Evolutionary conservation across 345 rosid genomes (phyloP).

Genomic region (Dipteronia dyeriana): DNA sequence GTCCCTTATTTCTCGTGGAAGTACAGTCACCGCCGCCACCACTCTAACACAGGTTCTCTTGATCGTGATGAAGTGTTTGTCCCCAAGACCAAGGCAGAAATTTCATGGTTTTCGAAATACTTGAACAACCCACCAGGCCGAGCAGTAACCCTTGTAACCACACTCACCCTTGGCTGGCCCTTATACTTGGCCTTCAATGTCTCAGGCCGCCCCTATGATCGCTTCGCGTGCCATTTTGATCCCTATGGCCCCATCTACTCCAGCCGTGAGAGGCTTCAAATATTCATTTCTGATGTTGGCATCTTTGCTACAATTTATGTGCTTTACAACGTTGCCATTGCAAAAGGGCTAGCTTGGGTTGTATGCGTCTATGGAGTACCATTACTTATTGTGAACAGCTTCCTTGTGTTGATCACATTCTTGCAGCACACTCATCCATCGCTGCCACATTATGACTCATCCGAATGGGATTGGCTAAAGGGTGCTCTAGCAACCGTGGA

Average conservation of each 20-base stretch:
- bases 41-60: slow-evolving; percentile 65
- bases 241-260: slow-evolving; percentile 55
- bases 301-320: slow-evolving; percentile 37
- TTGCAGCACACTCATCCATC: slow-evolving; percentile 69
- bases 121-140: slow-evolving; percentile 51
- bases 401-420: slow-evolving; percentile 56
- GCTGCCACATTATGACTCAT: slow-evolving; percentile 59
- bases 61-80: slow-evolving; percentile 68
- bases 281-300: slow-evolving; percentile 52
- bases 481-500: slow-evolving; percentile 66
- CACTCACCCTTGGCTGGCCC: slow-evolving; percentile 54
- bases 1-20: slow-evolving; percentile 75
- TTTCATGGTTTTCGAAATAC: slow-evolving; percentile 36
- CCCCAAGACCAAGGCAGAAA: slow-evolving; percentile 45
- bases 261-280: slow-evolving; percentile 48
- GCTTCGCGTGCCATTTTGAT: slow-evolving; percentile 51
- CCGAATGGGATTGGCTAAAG: slow-evolving; percentile 69
- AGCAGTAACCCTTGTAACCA: slow-evolving; percentile 29
- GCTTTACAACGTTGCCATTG: slow-evolving; percentile 35
- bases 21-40: slow-evolving; percentile 69
- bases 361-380: slow-evolving; percentile 51
- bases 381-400: slow-evolving; percentile 46
- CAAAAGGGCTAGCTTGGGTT: slow-evolving; percentile 56
- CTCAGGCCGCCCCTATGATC: slow-evolving; percentile 45
- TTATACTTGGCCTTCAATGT: slow-evolving; percentile 49